Evolutionary conservation across 2,329 filamentous ascomycete genomes (phyloP).

Genomic region (Aspergillus aculeatus): DNA sequence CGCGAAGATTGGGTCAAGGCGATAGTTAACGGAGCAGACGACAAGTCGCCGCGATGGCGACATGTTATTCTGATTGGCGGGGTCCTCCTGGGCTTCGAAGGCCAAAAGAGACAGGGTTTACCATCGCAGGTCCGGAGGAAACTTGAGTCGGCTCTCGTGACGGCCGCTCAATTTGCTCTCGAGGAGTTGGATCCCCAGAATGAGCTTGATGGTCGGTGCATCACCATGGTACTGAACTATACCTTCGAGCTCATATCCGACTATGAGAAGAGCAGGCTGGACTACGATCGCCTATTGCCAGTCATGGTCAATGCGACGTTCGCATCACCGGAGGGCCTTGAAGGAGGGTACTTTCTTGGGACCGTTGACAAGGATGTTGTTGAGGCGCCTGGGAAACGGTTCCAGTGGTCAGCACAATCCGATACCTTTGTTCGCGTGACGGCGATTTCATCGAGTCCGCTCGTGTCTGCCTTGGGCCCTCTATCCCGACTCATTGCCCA

Average conservation of each 20-base stretch:
- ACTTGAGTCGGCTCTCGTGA: conserved; percentile 71
- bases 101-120: conserved; percentile 62
- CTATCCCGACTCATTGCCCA: conserved; percentile 64
- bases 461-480: conserved; percentile 61
- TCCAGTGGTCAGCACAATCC: conserved; percentile 65
- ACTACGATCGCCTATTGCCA: conserved; percentile 70
- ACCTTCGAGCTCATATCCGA: conserved; percentile 71
- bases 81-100: conserved; percentile 72
- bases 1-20: conserved; percentile 60
- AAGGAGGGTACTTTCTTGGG: conserved; percentile 71
- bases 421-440: conserved; percentile 58
- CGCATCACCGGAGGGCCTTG: conserved; percentile 69
- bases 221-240: conserved; percentile 73
- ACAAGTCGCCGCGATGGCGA: conserved; percentile 70
- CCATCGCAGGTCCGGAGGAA: conserved; percentile 62
- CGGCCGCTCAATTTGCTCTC: conserved; percentile 73
- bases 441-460: conserved; percentile 55
- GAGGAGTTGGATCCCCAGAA: conserved; percentile 53
- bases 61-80: conserved; percentile 79
- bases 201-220: conserved; percentile 51
- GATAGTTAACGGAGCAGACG: conserved; percentile 59
- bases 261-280: conserved; percentile 56
- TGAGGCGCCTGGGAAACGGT: conserved; percentile 53
- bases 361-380: conserved; percentile 67
- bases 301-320: conserved; percentile 66